Base-by-base conservation (phyloP, 192 early-diverging fungal genomes). In the Cetraspora pellucida region DNA sequence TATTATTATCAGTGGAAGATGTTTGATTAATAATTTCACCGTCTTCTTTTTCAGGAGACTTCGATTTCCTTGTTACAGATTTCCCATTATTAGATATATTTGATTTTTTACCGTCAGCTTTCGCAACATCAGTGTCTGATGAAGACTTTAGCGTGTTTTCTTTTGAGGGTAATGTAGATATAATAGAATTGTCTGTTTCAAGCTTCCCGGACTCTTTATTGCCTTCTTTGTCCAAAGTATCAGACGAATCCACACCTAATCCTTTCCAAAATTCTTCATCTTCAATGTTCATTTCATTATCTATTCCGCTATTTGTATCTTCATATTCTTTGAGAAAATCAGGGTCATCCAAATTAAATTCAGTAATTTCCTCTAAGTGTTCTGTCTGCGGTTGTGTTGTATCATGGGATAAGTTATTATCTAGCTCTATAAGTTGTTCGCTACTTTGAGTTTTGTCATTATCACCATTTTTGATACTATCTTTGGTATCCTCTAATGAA, bases 191-290 rank as follows among this genome's bases (percentile, higher is more conserved):
- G 63, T 65, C 17, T 10, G 63, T 65, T n/a, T 37, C 63, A 43
- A 37, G n/a, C 9, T 44, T 65, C 4, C 43, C 63, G n/a, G 63
- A 19, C 13, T 65, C 10, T 3, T 65, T 37, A n/a, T 6, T 21
- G 10, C 28, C 60, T 28, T 44, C 63, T 7, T 65, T 23, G n/a
- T 2, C 63, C 10, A n/a, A 17, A 28, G 10, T 37, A 65, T 65
- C 31, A 37, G 31, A 16, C 21, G 63, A 16, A 37, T 65, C 63
- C 37, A 65, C 30, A 3, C 30, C 63, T 11, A 65, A 43, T n/a
- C 43, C 63, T 65, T 65, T 65, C 63, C 63, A 65, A n/a, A 65
- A 65, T 65, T 65, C 63, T 0, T 44, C 63, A 65, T 65, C 61
- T 8, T 27, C 63, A 10, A 65, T 21, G 10, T 16, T 21, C 43